phyloP scores from a whole-genome alignment of 305 asterid genomes.

The Andrographis paniculata region DNA sequence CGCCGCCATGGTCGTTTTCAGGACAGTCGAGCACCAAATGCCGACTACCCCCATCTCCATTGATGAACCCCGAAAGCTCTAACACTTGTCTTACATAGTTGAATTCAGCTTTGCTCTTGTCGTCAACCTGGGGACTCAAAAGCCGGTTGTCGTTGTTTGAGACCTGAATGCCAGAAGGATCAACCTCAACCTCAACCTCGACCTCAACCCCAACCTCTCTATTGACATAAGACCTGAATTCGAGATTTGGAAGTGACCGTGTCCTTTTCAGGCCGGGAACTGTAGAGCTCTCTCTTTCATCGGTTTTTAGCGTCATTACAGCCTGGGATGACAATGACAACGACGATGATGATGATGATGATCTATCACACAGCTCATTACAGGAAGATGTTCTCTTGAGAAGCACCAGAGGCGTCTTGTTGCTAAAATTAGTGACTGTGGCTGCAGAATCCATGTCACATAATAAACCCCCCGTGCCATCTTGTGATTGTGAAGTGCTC shows the following conservation, averaged over 20 bases:
- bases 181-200: constrained; percentile 24
- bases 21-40: constrained; percentile 13
- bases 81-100: constrained; percentile 53
- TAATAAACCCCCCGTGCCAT: neutral
- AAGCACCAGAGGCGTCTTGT: constrained; percentile 3
- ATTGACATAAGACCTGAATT: too few relatives aligned
- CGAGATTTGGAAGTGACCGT: too few relatives aligned
- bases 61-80: constrained; percentile 58
- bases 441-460: too few relatives aligned
- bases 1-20: constrained; percentile 27
- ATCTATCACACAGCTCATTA: too few relatives aligned
- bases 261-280: too few relatives aligned
- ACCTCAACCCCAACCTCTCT: too few relatives aligned
- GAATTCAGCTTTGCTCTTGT: constrained; percentile 42
- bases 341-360: too few relatives aligned
- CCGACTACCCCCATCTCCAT: constrained; percentile 20
- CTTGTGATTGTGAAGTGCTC: neutral
- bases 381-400: constrained; percentile 48
- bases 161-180: constrained; percentile 13
- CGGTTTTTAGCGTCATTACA: too few relatives aligned
- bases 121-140: too few relatives aligned
- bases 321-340: too few relatives aligned
- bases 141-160: constrained; percentile 24
- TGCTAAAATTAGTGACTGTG: constrained; percentile 16
- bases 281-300: too few relatives aligned